Percentiles rank a stretch among this genome's conserved stretches.
phyloP scores from a whole-genome alignment of 2,329 filamentous ascomycete species.

The Pseudopyrenochaeta lycopersici region DNA sequence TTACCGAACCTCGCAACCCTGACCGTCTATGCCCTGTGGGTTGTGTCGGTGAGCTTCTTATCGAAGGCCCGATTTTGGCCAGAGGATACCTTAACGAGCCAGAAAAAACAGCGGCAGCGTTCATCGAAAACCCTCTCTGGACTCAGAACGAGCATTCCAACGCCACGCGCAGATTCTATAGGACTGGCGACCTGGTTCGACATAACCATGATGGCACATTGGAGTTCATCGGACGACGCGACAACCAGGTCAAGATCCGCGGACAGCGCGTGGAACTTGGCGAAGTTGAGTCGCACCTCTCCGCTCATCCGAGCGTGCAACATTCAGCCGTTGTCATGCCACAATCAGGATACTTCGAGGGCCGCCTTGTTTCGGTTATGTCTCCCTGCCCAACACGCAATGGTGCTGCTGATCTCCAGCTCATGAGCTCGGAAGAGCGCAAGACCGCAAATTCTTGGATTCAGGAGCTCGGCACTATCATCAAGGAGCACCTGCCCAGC shows the following conservation, averaged over 20 bases:
- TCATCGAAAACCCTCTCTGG: neutral
- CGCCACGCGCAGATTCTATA: slow-evolving; percentile 8
- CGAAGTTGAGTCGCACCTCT: slow-evolving; percentile 26
- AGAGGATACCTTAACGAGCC: slow-evolving; percentile 14
- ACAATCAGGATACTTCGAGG: slow-evolving; percentile 44
- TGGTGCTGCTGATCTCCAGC: too few species aligned
- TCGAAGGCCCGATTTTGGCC: slow-evolving; percentile 9
- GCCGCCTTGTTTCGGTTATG: slow-evolving; percentile 54
- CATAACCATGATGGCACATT: slow-evolving; percentile 22
- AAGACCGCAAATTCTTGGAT: too few species aligned
- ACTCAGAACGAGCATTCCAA: neutral
- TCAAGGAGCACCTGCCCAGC: neutral
- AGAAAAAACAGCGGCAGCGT: slow-evolving; percentile 17
- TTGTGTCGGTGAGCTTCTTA: slow-evolving; percentile 11
- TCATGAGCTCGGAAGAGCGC: too few species aligned
- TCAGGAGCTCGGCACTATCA: slow-evolving; percentile 35
- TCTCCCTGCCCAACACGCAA: too few species aligned
- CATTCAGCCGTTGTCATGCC: slow-evolving; percentile 51
- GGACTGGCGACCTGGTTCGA: neutral
- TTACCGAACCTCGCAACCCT: neutral
- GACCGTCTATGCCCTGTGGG: slow-evolving; percentile 5
- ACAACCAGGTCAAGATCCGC: slow-evolving; percentile 33
- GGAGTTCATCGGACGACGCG: slow-evolving; percentile 23
- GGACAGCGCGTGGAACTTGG: slow-evolving; percentile 35
- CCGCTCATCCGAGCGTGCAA: too few species aligned